Evolutionary conservation across 768 basidiomycete species (phyloP), one percentile per base, ranked within the genome.

Genomic region (Candolleomyces aberdarensis): DNA sequence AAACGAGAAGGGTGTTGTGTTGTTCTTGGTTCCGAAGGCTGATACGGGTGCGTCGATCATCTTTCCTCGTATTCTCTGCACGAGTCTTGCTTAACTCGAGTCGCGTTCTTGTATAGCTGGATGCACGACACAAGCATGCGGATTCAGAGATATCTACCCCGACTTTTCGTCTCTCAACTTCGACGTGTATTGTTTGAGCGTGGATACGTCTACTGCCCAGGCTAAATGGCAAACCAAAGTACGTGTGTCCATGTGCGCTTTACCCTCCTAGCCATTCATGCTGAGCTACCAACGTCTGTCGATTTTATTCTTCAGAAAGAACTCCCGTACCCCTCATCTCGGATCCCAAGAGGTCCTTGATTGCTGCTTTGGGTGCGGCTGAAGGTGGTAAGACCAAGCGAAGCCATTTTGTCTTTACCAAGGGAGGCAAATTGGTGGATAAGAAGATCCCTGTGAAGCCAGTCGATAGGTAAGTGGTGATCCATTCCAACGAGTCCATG

Each of bases 71-170:
- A 1, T 48, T 31, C 14, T 44, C 17, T 31, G 19, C 19, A 14
- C 8, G 19, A 9, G 5, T 46, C 44, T 17, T 46, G 15, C 7
- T 20, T 19, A 41, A 3, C 54, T 56, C 6, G 19, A 5, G 13
- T 40, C 8, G 14, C 3, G 31, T 26, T 22, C 9, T n/a, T n/a
- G 13, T 17, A 5, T n/a, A 49, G 91, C 90, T 57, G 94, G 96
- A 36, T 97, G 96, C 76, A 98, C 94, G 3, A 88, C 76, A 40
- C 95, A 98, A 72, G 95, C 96, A 0, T 98, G 96, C 70, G 91
- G 88, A 4, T 98, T 91, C 81, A 83, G 94, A 19, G 95, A 98
- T 70, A 79, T 78, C 56, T 92, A 89, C 71, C 83, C 86, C 5
- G 88, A 91, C 64, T 96, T 96, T 71, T 78, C 83, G 2, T 75